phyloP scores from a whole-genome alignment of 371 early-diverging fungal species.

The Paraphysoderma sedebokerense region DNA sequence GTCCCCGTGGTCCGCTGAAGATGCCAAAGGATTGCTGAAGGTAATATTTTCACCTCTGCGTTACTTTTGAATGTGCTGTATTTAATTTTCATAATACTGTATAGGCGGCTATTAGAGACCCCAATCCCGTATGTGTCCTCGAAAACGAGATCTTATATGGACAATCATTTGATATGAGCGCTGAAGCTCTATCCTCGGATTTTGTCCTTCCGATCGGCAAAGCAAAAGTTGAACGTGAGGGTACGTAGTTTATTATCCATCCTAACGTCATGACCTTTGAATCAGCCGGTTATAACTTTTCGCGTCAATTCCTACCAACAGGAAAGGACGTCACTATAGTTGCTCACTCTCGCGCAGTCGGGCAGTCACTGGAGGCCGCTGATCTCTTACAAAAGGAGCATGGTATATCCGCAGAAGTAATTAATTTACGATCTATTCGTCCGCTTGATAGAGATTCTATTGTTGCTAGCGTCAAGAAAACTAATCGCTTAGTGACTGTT shows the following conservation, averaged over 20 bases:
- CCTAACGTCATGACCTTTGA: no score
- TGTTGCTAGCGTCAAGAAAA: conserved; percentile 88
- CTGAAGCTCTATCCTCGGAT: conserved; percentile 64
- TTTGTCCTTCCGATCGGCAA: conserved; percentile 90
- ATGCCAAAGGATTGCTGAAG: conserved; percentile 88
- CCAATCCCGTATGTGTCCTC: conserved; percentile 95
- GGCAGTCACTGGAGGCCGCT: conserved; percentile 81
- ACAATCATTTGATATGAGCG: conserved; percentile 62
- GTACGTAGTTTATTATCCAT: conserved; percentile 14
- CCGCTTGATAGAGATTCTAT: conserved; percentile 93
- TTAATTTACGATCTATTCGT: conserved; percentile 96
- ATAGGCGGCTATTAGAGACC: conserved; percentile 96
- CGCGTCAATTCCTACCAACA: conserved; percentile 3
- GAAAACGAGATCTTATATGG: conserved; percentile 99
- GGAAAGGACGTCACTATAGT: conserved; percentile 88
- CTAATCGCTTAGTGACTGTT: conserved; percentile 91
- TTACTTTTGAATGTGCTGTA: not conserved
- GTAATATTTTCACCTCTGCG: conserved; percentile 5
- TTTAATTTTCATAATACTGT: conserved; percentile 8
- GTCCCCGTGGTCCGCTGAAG: conserved; percentile 93
- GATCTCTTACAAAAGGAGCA: conserved; percentile 63
- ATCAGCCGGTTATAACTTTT: conserved; percentile 7
- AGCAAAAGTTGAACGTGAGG: conserved; percentile 89
- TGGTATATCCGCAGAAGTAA: conserved; percentile 75
- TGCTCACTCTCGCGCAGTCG: conserved; percentile 85